phyloP scores from a whole-genome alignment of 371 early-diverging fungal genomes.

The Mucor piriformis region DNA sequence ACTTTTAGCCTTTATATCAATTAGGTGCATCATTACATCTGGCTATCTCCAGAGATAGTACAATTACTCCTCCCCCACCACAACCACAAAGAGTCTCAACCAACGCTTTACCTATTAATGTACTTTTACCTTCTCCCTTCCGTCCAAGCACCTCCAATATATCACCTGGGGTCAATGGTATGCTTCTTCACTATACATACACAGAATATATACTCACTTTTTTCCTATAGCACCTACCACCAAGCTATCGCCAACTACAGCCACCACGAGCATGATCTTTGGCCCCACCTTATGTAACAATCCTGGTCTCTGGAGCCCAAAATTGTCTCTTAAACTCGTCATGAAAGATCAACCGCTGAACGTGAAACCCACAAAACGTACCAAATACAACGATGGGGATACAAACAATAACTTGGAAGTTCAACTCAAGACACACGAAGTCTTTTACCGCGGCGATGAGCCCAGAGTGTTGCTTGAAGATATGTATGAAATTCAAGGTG shows the following conservation, averaged over 20 bases:
- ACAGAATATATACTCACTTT: neutral
- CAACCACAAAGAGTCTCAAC: neutral
- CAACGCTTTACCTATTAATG: neutral
- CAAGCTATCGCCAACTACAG: neutral
- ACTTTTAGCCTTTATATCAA: conserved; percentile 21
- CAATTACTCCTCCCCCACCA: neutral
- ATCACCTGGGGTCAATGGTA: conserved; percentile 7
- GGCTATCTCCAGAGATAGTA: conserved; percentile 11
- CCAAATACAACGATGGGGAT: neutral
- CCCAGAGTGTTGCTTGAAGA: conserved; percentile 57
- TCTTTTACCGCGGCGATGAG: conserved; percentile 38
- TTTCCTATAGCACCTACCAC: neutral
- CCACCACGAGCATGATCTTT: neutral
- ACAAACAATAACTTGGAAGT: conserved; percentile 13
- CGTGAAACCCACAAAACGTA: conserved; percentile 6
- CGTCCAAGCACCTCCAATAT: neutral
- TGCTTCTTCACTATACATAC: neutral
- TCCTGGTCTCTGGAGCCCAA: conserved; percentile 28
- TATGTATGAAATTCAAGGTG: conserved; percentile 56
- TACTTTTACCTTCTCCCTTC: conserved; percentile 14
- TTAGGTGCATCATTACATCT: conserved; percentile 25
- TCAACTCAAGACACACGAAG: conserved; percentile 31
- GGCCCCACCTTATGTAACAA: conserved; percentile 1
- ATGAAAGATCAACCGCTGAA: conserved; percentile 26
- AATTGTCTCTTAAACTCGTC: conserved; percentile 27